A percentile compares a stretch with the other conserved stretches of the same genome.
Evolutionary conservation across 2,329 filamentous ascomycete species (phyloP).

Genomic region (Tolypocladium guangdongense): DNA sequence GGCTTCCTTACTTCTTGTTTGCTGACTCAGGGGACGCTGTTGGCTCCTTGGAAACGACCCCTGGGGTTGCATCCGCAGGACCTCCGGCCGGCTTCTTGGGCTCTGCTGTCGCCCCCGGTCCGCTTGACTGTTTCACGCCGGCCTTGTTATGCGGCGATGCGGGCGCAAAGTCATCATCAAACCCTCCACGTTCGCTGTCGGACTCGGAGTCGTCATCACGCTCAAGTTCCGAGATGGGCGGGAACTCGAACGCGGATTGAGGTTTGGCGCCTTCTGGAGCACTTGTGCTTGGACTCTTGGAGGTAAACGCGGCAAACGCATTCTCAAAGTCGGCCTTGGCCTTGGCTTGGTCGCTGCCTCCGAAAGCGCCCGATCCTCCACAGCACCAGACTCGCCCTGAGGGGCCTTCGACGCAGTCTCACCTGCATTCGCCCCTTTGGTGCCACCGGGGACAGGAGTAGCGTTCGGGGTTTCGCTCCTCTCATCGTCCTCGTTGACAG

Average conservation of each 20-base stretch:
- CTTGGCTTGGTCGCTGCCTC: constrained; percentile 41
- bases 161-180: constrained; percentile 86
- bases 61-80: neutral
- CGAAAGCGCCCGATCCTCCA: constrained; percentile 37
- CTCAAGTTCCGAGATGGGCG: constrained; percentile 81
- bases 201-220: constrained; percentile 76
- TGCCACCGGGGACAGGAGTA: constrained; percentile 14
- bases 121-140: constrained; percentile 6
- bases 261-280: constrained; percentile 30
- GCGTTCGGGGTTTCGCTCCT: constrained; percentile 15
- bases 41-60: neutral
- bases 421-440: constrained; percentile 7
- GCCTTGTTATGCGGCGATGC: constrained; percentile 35
- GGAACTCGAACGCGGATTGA: constrained; percentile 64
- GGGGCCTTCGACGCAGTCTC: constrained; percentile 8
- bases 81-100: constrained; percentile 5
- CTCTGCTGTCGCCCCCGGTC: neutral
- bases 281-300: constrained; percentile 35
- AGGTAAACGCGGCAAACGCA: constrained; percentile 67
- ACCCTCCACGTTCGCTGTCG: constrained; percentile 68
- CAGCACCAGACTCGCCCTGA: constrained; percentile 6
- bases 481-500: constrained; percentile 8
- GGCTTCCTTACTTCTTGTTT: constrained; percentile 13
- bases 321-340: constrained; percentile 76
- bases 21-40: constrained; percentile 11